A percentile compares a stretch with the other conserved stretches of the same genome.
Conservation (phyloP, 768 basidiomycete species). For the Amyloporia xantha region DNA sequence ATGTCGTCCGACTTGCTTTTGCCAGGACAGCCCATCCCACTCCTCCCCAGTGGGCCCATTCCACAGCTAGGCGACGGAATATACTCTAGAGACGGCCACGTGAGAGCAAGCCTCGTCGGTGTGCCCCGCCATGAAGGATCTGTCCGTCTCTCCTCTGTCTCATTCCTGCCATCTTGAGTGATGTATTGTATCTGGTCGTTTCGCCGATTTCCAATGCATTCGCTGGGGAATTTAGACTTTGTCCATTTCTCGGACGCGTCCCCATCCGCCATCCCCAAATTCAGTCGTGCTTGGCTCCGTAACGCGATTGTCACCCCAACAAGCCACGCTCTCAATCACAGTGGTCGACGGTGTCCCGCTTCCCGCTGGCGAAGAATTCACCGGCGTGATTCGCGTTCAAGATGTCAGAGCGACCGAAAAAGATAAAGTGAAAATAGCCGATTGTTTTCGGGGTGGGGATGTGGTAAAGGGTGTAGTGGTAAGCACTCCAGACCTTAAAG, state of each 20-base stretch:
- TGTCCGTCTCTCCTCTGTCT: conserved; percentile 44
- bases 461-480: conserved; percentile 85
- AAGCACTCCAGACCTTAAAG: conserved; percentile 24
- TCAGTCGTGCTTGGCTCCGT: conserved; percentile 79
- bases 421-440: conserved; percentile 81
- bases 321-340: conserved; percentile 77
- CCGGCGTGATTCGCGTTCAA: conserved; percentile 80
- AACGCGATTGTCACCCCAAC: conserved; percentile 74
- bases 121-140: conserved; percentile 53
- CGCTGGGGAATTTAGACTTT: conserved; percentile 37
- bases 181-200: conserved; percentile 3
- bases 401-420: conserved; percentile 89
- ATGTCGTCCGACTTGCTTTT: conserved; percentile 37
- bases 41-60: conserved; percentile 45
- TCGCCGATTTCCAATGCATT: not conserved
- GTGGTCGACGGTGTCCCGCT: conserved; percentile 84
- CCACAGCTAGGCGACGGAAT: conserved; percentile 60
- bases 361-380: conserved; percentile 81
- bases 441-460: conserved; percentile 90
- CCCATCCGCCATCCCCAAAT: conserved; percentile 62
- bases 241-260: conserved; percentile 57
- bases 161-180: conserved; percentile 14
- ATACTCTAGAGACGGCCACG: conserved; percentile 55
- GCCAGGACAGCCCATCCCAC: conserved; percentile 72
- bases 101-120: conserved; percentile 70